These are phyloP conservation scores for Colletotrichum filicis DNA, from an alignment of 2,329 filamentous ascomycete species.

Conservation along the genomic window DNA sequence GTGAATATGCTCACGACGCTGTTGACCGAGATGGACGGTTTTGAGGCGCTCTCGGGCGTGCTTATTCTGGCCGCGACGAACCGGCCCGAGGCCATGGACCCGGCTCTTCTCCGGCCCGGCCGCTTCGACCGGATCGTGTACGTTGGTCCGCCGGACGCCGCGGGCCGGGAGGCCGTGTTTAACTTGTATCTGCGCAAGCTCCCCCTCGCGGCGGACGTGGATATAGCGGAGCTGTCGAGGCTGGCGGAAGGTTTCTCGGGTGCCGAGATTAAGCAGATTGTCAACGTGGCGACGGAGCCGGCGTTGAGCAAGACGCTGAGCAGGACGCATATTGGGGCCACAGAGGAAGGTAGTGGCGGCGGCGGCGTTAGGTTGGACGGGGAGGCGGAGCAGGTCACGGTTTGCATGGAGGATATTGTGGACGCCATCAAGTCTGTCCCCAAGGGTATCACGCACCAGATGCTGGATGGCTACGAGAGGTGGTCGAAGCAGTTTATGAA, in stretches of 20 bases:
- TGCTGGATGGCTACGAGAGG: slow-evolving; percentile 67
- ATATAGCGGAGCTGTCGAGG: slow-evolving; percentile 70
- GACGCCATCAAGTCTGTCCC: slow-evolving; percentile 58
- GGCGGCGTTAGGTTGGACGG: neutral
- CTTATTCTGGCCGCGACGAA: slow-evolving; percentile 93
- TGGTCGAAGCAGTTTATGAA: slow-evolving; percentile 55
- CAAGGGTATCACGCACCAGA: slow-evolving; percentile 68
- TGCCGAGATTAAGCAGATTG: slow-evolving; percentile 77
- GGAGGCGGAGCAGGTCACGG: slow-evolving; percentile 21
- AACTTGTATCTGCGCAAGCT: slow-evolving; percentile 72
- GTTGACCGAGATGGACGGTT: slow-evolving; percentile 95
- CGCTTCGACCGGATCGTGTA: slow-evolving; percentile 88
- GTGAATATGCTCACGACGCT: slow-evolving; percentile 91
- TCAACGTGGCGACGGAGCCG: slow-evolving; percentile 53
- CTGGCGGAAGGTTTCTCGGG: slow-evolving; percentile 84
- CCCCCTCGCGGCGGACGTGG: slow-evolving; percentile 70
- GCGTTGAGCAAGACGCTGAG: slow-evolving; percentile 51
- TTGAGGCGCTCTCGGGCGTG: slow-evolving; percentile 84
- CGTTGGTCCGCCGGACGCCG: slow-evolving; percentile 81
- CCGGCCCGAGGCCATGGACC: slow-evolving; percentile 85
- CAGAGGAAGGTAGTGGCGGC: slow-evolving; percentile 43
- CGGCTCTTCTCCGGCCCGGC: slow-evolving; percentile 86
- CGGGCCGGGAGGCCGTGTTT: slow-evolving; percentile 82
- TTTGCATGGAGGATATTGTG: slow-evolving; percentile 56
- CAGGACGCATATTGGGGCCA: slow-evolving; percentile 27